A percentile compares a stretch with the other conserved stretches of the same genome.
These are phyloP conservation scores for Barnettozyma hawaiiensis DNA, from an alignment of 1,139 yeast species.

Conservation along the genomic window DNA sequence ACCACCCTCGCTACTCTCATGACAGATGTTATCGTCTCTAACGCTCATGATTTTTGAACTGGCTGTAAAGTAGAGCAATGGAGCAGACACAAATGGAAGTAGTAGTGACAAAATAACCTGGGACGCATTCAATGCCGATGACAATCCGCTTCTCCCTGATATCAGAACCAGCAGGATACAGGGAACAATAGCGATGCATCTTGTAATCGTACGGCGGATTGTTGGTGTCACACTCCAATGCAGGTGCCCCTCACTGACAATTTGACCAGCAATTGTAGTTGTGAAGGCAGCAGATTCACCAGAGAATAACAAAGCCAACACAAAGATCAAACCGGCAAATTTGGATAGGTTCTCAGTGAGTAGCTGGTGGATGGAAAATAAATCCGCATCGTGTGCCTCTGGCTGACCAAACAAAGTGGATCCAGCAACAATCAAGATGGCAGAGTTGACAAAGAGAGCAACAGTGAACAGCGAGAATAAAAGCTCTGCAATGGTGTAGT, in stretches of 20 bases:
- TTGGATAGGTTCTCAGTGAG: slow-evolving; percentile 56
- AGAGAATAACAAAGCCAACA: slow-evolving; percentile 66
- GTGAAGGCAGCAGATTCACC: slow-evolving; percentile 82
- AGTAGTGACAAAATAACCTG: slow-evolving; percentile 69
- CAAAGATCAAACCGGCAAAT: slow-evolving; percentile 68
- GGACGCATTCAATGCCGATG: slow-evolving; percentile 64
- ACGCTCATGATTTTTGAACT: slow-evolving; percentile 55
- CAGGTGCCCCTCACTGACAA: slow-evolving; percentile 73
- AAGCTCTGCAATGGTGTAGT: slow-evolving; percentile 61
- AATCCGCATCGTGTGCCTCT: slow-evolving; percentile 75
- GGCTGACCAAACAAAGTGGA: slow-evolving; percentile 52
- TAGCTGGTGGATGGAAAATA: slow-evolving; percentile 66
- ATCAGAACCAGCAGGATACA: slow-evolving; percentile 58
- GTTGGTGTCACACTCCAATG: slow-evolving; percentile 69
- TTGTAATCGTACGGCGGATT: slow-evolving; percentile 62
- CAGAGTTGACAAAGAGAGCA: slow-evolving; percentile 70
- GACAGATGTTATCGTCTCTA: slow-evolving; percentile 16
- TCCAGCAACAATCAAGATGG: slow-evolving; percentile 71
- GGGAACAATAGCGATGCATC: slow-evolving; percentile 69
- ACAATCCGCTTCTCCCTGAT: slow-evolving; percentile 65
- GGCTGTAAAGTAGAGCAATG: slow-evolving; percentile 66
- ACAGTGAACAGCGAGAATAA: slow-evolving; percentile 59
- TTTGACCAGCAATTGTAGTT: slow-evolving; percentile 78
- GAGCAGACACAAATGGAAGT: slow-evolving; percentile 71
- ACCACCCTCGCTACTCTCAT: slow-evolving; percentile 1